phyloP scores from a whole-genome alignment of 345 rosid species.

The Eucalyptus sp. region DNA sequence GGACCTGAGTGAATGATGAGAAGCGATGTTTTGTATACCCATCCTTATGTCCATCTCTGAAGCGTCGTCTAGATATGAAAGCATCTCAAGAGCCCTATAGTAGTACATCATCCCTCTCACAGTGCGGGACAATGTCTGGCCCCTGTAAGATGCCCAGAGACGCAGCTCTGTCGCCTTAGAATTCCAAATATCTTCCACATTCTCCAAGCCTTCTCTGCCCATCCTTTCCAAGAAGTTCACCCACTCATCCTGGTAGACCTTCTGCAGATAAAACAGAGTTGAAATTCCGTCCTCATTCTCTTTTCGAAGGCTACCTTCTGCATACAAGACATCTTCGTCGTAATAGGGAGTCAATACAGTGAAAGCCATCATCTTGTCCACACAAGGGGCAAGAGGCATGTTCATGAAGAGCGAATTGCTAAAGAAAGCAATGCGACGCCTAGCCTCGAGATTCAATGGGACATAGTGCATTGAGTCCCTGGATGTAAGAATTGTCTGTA shows the following conservation, averaged over 20 bases:
- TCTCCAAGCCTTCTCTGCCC: constrained; percentile 66
- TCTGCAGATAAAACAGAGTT: constrained; percentile 73
- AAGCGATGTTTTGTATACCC: constrained; percentile 42
- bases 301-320: constrained; percentile 49
- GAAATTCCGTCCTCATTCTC: constrained; percentile 93
- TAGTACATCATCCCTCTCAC: constrained; percentile 97
- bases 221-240: constrained; percentile 73
- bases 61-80: constrained; percentile 80
- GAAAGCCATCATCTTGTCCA: constrained; percentile 94
- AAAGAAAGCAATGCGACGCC: constrained; percentile 83
- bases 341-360: constrained; percentile 89
- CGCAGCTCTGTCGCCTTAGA: constrained; percentile 63
- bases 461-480: constrained; percentile 79
- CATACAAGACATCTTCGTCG: constrained; percentile 72
- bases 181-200: constrained; percentile 65
- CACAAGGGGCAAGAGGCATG: constrained; percentile 81
- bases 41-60: constrained; percentile 65
- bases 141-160: constrained; percentile 91
- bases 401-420: constrained; percentile 92
- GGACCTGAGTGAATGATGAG: constrained; percentile 22
- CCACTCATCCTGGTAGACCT: constrained; percentile 88
- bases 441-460: constrained; percentile 74
- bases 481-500: constrained; percentile 66
- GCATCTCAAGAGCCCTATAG: constrained; percentile 77
- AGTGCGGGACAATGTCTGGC: constrained; percentile 89